Conservation (phyloP, 2,329 filamentous ascomycete species). For the Trichoderma gracile region DNA sequence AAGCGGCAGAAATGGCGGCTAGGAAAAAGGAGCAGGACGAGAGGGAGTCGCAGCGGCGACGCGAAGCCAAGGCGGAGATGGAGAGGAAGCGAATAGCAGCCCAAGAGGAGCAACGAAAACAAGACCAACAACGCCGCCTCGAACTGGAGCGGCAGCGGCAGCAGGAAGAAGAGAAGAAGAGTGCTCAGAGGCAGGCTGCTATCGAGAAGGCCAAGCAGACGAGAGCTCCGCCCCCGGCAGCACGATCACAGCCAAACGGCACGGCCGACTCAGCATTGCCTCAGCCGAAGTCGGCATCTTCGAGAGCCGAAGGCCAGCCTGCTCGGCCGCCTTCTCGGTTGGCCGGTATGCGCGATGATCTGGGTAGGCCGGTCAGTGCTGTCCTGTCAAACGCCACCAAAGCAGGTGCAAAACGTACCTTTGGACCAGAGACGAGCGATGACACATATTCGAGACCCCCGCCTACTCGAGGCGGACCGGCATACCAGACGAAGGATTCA, state of each 20-base stretch:
- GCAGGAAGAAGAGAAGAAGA: constrained; percentile 67
- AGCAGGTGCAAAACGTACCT: constrained; percentile 68
- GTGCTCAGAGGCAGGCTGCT: constrained; percentile 61
- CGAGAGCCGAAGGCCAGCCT: constrained; percentile 39
- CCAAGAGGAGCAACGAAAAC: constrained; percentile 65
- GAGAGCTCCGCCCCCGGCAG: constrained; percentile 61
- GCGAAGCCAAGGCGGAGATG: constrained; percentile 76
- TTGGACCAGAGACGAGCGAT: constrained; percentile 66
- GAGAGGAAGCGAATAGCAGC: constrained; percentile 71
- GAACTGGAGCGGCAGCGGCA: constrained; percentile 64
- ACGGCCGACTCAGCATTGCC: constrained; percentile 48
- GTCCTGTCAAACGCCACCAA: constrained; percentile 60
- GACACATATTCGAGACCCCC: constrained; percentile 48
- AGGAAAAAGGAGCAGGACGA: constrained; percentile 86
- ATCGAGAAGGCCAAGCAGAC: constrained; percentile 67
- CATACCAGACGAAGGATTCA: constrained; percentile 67
- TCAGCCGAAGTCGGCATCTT: constrained; percentile 35
- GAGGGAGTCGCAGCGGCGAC: constrained; percentile 73
- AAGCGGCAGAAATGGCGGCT: constrained; percentile 72
- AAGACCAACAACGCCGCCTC: constrained; percentile 59
- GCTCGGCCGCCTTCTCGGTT: constrained; percentile 58
- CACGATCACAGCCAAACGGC: constrained; percentile 55
- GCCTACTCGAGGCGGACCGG: constrained; percentile 54
- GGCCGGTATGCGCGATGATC: constrained; percentile 60
- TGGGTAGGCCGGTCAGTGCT: constrained; percentile 60